phyloP scores from a whole-genome alignment of 1,284 basidiomycete species.

The Ceratobasidium sp. region DNA sequence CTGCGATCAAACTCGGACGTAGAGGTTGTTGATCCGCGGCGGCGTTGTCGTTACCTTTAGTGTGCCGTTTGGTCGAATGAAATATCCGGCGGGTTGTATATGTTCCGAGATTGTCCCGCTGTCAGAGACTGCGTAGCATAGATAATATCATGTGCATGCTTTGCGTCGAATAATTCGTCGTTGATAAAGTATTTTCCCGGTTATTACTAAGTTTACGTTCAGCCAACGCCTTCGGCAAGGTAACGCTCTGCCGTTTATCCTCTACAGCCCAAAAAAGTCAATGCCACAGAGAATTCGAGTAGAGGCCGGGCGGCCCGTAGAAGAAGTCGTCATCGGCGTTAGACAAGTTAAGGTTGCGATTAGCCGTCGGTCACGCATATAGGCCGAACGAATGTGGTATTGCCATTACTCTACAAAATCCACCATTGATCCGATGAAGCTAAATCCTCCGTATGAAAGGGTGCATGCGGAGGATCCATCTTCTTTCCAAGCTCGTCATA shows the following conservation, averaged over 20 bases:
- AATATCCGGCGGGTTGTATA: not conserved
- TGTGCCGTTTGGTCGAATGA: not conserved
- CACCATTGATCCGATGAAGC: not conserved
- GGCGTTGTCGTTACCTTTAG: not conserved
- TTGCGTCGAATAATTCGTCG: not conserved
- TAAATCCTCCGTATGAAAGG: not conserved
- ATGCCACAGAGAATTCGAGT: not conserved
- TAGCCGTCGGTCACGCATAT: not conserved
- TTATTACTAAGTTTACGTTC: not conserved
- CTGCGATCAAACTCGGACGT: not conserved
- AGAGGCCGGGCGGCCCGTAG: not conserved
- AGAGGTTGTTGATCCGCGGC: not conserved
- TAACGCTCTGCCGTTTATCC: not conserved
- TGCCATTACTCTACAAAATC: not conserved
- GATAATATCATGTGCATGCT: not conserved
- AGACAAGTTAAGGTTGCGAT: not conserved
- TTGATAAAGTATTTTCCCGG: not conserved
- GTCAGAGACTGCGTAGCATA: not conserved
- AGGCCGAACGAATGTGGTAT: not conserved
- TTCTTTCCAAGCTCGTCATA: not conserved
- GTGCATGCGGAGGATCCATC: not conserved
- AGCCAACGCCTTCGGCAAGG: not conserved
- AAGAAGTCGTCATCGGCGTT: not conserved
- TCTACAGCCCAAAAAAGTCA: not conserved
- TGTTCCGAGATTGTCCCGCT: not conserved